These are phyloP conservation scores for Ceratopteris richardii DNA, from an alignment of 75 land plant species.

Conservation along the genomic window DNA sequence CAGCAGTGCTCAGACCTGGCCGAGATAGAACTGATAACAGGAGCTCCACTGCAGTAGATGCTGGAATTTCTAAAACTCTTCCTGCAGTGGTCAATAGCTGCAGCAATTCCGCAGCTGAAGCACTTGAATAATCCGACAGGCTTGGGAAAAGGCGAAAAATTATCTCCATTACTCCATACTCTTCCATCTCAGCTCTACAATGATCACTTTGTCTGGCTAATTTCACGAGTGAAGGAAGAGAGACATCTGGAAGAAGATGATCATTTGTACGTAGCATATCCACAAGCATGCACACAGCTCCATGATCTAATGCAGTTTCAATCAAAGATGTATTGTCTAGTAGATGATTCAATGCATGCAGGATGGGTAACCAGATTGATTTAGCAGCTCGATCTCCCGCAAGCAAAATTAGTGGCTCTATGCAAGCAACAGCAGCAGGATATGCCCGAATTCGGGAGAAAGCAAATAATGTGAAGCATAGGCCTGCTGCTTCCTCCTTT, in stretches of 20 bases:
- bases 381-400: constrained; percentile 19
- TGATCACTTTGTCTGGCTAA: constrained; percentile 27
- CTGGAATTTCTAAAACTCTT: constrained; percentile 26
- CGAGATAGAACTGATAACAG: constrained; percentile 29
- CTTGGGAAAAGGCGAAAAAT: constrained; percentile 21
- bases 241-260: constrained; percentile 25
- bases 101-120: constrained; percentile 28
- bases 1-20: constrained; percentile 25
- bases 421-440: constrained; percentile 31
- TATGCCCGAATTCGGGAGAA: constrained; percentile 30
- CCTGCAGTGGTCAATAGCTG: constrained; percentile 39
- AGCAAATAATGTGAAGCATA: constrained; percentile 29
- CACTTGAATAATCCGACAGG: constrained; percentile 34
- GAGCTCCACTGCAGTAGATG: constrained; percentile 29
- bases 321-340: constrained; percentile 38
- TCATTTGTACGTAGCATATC: constrained; percentile 17
- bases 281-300: constrained; percentile 31
- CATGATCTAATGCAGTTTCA: constrained; percentile 34
- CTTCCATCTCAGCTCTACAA: constrained; percentile 41
- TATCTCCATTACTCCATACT: constrained; percentile 38
- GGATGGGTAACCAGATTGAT: constrained; percentile 28
- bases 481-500: constrained; percentile 35
- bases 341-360: constrained; percentile 35
- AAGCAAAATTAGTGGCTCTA: constrained; percentile 38
- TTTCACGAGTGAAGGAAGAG: constrained; percentile 37